Evolutionary conservation across 2,329 filamentous ascomycete genomes (phyloP), one percentile per base, ranked within the genome.

Genomic region (Hymenoscyphus fructigenus): DNA sequence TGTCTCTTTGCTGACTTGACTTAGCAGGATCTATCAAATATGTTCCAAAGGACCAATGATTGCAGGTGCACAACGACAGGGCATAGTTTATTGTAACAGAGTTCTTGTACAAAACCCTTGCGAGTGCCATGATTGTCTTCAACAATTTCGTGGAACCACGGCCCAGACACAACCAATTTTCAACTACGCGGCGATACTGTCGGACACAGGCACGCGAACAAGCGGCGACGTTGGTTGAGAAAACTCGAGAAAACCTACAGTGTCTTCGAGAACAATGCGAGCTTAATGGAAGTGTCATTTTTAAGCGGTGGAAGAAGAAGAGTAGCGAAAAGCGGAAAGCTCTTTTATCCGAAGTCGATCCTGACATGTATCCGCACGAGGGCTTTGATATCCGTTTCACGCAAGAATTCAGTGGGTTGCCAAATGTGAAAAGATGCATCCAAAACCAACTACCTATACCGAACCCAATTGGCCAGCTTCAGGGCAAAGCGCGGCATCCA

Each of bases 281-380:
- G 9, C 2, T 26, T 15, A 29, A 60, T 32, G 59, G 59, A 60
- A 29, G 32, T 12, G 17, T n/a, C 17, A 63, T 63, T 23, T 20
- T 63, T 2, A 59, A 59, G 1, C 36, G 61, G 12, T 63, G 61
- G 61, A 63, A 63, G 61, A 63, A 63, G 38, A 63, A 53, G 28
- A 63, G 61, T 23, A 38, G 38, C 34, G 61, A 59, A n/a, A 59
- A 63, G 20, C 61, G 61, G 20, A 50, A 58, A 36, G 61, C n/a
- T 14, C 23, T 63, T 23, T 23, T 63, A n/a, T 9, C 20, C 17
- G 55, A 53, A 50, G 36, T 34, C 36, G 36, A 50, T 34, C 56
- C 61, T 10, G 5, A 44, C 29, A 23, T 63, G 4, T 59, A 59
- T n/a, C 34, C 32, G 15, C 7, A 59, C 36, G 53, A 59, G 26